Percentiles rank a stretch among this genome's conserved stretches.
These are phyloP conservation scores for Ceratocystis cacaofunesta DNA, from an alignment of 2,329 filamentous ascomycete species.

Conservation along the genomic window DNA sequence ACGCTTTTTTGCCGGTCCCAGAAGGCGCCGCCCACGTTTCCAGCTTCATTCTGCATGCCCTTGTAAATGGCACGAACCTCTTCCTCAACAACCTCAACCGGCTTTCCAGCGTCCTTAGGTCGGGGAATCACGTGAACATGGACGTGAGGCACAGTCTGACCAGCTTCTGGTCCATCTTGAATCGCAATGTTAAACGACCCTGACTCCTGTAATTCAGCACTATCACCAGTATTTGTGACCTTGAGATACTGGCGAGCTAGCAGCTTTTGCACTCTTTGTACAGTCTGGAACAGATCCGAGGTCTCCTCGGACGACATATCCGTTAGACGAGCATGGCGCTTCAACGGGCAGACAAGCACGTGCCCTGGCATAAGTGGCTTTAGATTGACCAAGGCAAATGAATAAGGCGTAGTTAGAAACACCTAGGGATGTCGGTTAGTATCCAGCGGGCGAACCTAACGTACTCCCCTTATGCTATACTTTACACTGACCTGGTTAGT, in stretches of 20 bases:
- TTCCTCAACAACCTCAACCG: constrained; percentile 28
- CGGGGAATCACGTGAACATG: constrained; percentile 87
- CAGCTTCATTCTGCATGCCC: constrained; percentile 68
- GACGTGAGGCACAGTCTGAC: constrained; percentile 86
- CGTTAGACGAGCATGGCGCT: constrained; percentile 55
- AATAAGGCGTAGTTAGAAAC: constrained; percentile 66
- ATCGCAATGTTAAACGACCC: constrained; percentile 83
- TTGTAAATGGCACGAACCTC: constrained; percentile 63
- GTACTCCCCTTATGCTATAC: constrained; percentile 4
- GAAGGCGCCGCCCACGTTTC: constrained; percentile 61
- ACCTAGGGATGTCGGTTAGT: constrained; percentile 39
- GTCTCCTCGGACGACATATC: constrained; percentile 60
- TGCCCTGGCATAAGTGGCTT: constrained; percentile 90
- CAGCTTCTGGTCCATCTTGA: constrained; percentile 82
- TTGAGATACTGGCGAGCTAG: constrained; percentile 44
- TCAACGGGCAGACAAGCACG: constrained; percentile 67
- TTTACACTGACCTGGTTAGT: constrained; percentile 47
- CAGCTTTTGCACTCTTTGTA: constrained; percentile 68
- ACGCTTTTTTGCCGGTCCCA: constrained; percentile 31
- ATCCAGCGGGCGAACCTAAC: not conserved
- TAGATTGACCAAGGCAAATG: constrained; percentile 85
- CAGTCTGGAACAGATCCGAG: constrained; percentile 70
- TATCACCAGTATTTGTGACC: constrained; percentile 21
- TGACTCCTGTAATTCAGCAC: constrained; percentile 30
- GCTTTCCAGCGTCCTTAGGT: constrained; percentile 32